Conservation (phyloP, 768 basidiomycete genomes). For the Trametes meyenii region DNA sequence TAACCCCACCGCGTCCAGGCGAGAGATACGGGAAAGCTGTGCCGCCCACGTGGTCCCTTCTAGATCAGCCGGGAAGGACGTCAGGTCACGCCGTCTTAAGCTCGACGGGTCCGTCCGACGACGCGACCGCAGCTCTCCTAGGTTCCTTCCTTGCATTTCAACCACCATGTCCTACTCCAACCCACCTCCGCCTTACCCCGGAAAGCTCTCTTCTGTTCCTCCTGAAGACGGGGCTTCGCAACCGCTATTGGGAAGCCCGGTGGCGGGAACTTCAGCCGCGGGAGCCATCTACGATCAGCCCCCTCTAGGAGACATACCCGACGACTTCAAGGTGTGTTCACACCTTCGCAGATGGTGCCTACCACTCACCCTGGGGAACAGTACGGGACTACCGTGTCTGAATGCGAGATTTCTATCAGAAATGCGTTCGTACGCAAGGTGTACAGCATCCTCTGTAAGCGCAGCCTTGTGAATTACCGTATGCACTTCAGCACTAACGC, state of each 20-base stretch:
- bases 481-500: not conserved
- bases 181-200: slow-evolving; percentile 32
- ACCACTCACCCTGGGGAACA: slow-evolving; percentile 31
- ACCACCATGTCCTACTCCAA: slow-evolving; percentile 27
- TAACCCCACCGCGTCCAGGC: slow-evolving; percentile 1
- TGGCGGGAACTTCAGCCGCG: slow-evolving; percentile 44
- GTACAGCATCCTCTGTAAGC: slow-evolving; percentile 85
- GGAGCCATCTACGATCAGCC: slow-evolving; percentile 77
- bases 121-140: slow-evolving; percentile 10
- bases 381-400: slow-evolving; percentile 83
- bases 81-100: slow-evolving; percentile 9
- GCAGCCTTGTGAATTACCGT: not conserved
- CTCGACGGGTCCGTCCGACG: not conserved
- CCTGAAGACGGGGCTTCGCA: slow-evolving; percentile 35
- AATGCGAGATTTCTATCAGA: slow-evolving; percentile 77
- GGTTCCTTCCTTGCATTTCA: slow-evolving; percentile 15
- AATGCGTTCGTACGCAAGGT: slow-evolving; percentile 90
- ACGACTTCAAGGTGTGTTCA: slow-evolving; percentile 85
- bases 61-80: slow-evolving; percentile 20
- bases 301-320: slow-evolving; percentile 72
- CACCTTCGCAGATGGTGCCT: slow-evolving; percentile 2
- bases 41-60: slow-evolving; percentile 17
- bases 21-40: slow-evolving; percentile 8
- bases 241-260: slow-evolving; percentile 53
- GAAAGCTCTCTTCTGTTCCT: slow-evolving; percentile 19